Percentiles rank a stretch among this genome's conserved stretches.
Evolutionary conservation across 2,329 filamentous ascomycete genomes (phyloP).

Genomic region (Pseudopyrenochaeta lycopersici): DNA sequence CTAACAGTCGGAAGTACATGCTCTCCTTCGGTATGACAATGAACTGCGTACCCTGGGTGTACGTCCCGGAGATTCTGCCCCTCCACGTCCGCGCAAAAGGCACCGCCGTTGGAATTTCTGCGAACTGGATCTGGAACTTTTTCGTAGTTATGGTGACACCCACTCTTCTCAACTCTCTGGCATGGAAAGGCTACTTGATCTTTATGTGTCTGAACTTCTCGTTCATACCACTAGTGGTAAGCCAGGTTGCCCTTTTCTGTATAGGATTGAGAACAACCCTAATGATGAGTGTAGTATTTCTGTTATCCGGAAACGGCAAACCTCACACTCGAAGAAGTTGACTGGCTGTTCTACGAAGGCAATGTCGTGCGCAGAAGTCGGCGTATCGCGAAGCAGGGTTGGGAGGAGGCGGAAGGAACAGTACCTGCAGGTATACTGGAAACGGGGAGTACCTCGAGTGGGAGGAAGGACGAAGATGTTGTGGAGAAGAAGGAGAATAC

Average conservation of each 20-base stretch:
- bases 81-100: constrained; percentile 61
- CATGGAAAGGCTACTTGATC: constrained; percentile 63
- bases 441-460: constrained; percentile 17
- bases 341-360: constrained; percentile 45
- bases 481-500: background rate
- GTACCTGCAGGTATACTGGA: constrained; percentile 16
- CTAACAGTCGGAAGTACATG: constrained; percentile 26
- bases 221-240: constrained; percentile 54
- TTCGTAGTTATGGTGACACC: constrained; percentile 64
- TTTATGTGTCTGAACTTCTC: constrained; percentile 61
- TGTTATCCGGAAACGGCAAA: constrained; percentile 48
- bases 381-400: constrained; percentile 35
- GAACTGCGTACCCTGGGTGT: constrained; percentile 58
- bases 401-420: constrained; percentile 25
- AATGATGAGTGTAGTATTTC: constrained; percentile 49
- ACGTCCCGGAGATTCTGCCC: constrained; percentile 61
- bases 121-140: constrained; percentile 62
- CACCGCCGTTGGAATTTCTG: constrained; percentile 59
- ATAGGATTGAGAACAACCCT: background rate
- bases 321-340: constrained; percentile 48
- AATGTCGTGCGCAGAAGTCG: constrained; percentile 32
- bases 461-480: constrained; percentile 9
- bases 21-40: constrained; percentile 34
- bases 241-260: background rate
- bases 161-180: constrained; percentile 56